Base-by-base conservation (phyloP, 2,329 filamentous ascomycete genomes). In the Pochonia chlamydosporia region DNA sequence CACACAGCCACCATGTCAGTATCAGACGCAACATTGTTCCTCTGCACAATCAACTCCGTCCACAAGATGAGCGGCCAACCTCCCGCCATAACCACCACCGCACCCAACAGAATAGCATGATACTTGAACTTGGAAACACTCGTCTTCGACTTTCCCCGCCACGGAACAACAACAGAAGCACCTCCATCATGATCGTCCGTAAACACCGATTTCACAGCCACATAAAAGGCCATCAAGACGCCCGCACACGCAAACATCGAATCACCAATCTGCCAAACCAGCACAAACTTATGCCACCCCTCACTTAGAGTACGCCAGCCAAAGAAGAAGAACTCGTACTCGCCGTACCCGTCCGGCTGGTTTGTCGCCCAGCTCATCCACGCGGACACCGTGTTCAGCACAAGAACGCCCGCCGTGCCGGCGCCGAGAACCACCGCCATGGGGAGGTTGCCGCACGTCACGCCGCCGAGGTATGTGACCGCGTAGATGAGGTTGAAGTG, bases 321-420 rank as follows among this genome's bases (percentile, higher is more conserved):
- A 30, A 54, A 54, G 44, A 54, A 54, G 48, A 54, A 54, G 48
- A 54, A 54, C 42, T 52, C 26, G 46, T 50, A 54, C 24, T 47
- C 50, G 40, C 46, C 49, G 44, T 40, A 54, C 11, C 50, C 50
- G 14, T 50, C 48, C 6, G 23, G 36, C 46, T 47, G 43, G 50
- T 35, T 43, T 5, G 43, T 50, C 16, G 40, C 40, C 50, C 52
- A 54, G 26, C 44, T 40, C 6, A 44, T 36, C 52, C 50, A 54
- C n/a, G 52, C 52, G 18, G 48, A 43, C n/a, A 48, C 46, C n/a
- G 45, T 50, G 48, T 54, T 54, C 40, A 54, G 44, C 13, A 52
- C 23, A 26, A 54, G 49, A 48, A 54, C 48, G 33, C 50, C 52
- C 6, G 46, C 52, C 43, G 52, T 49, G 36, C 52, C 48, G 31